Evolutionary conservation across 2,329 filamentous ascomycete genomes (phyloP), one percentile per base, ranked within the genome.

Genomic region (Curvularia eragrostidis): DNA sequence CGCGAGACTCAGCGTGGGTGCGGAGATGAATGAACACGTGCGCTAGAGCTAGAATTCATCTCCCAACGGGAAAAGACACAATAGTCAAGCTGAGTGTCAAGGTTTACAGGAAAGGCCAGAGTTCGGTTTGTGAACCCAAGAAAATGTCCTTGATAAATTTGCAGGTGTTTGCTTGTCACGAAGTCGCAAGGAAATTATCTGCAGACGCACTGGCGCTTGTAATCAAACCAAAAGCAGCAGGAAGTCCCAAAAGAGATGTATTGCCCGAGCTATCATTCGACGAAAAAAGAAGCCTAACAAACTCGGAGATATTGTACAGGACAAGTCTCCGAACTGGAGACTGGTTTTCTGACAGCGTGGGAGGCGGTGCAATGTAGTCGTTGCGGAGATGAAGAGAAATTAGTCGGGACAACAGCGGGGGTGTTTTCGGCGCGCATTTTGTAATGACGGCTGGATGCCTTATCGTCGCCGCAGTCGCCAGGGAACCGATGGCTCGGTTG

Each of bases 391-490:
- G 30, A 39, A 32, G 10, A 32, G 19, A 24, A 50, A 23, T 18
- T 41, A 38, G n/a, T 55, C 47, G n/a, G 38, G 15, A 39, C 34
- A 47, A 41, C 13, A 36, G 24, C 24, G 43, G 47, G 23, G 34
- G 47, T 6, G n/a, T 23, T 30, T 39, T 24, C n/a, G 34, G 21
- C 23, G 47, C 38, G n/a, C 21, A 12, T 53, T 28, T 28, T 19
- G 30, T 30, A 30, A 47, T 23, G 10, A 53, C n/a, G 24, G 41
- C 5, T 32, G 32, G 23, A 52, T 51, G 41, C 48, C 47, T 49
- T 39, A 49, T 49, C 34, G 23, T 39, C 23, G 21, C n/a, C 13
- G 26, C 23, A 43, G 21, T 24, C 24, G 41, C 23, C 23, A 26
- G 15, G 23, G 13, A 24, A 43, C 21, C 41, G 41, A 43, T 15